These are phyloP conservation scores for Camelina neglecta DNA, from an alignment of 345 rosid species.

Conservation along the genomic window DNA sequence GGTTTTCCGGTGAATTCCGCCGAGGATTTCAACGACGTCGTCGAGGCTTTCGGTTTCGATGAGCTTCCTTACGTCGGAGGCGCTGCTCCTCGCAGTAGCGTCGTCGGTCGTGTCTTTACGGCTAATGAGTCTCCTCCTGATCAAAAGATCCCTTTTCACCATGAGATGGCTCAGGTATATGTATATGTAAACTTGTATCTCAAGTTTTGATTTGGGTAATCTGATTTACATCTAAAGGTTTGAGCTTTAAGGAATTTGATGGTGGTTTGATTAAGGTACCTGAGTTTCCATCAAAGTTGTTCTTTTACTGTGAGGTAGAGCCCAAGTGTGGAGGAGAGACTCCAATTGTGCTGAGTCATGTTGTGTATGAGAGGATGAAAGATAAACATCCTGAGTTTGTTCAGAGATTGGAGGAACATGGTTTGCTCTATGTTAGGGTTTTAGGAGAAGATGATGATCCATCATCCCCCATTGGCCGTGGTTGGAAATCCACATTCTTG, in stretches of 20 bases:
- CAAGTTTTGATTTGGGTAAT: neutral
- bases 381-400: constrained; percentile 73
- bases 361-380: constrained; percentile 79
- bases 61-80: constrained; percentile 94
- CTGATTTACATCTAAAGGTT: neutral
- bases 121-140: constrained; percentile 96
- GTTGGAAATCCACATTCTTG: constrained; percentile 93
- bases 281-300: constrained; percentile 86
- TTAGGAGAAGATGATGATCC: constrained; percentile 82
- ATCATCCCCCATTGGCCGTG: constrained; percentile 88
- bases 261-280: constrained; percentile 56
- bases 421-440: constrained; percentile 69
- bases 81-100: constrained; percentile 77
- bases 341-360: constrained; percentile 83
- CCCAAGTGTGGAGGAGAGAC: constrained; percentile 92
- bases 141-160: constrained; percentile 90
- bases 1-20: constrained; percentile 68
- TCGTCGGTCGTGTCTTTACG: constrained; percentile 88
- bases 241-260: constrained; percentile 9
- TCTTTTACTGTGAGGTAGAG: constrained; percentile 90
- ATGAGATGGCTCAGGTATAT: constrained; percentile 94
- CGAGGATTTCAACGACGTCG: constrained; percentile 79
- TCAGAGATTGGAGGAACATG: constrained; percentile 65
- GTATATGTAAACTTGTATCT: neutral
- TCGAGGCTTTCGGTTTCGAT: constrained; percentile 85